Base-by-base conservation (phyloP, 345 rosid genomes). In the Populus simonii region DNA sequence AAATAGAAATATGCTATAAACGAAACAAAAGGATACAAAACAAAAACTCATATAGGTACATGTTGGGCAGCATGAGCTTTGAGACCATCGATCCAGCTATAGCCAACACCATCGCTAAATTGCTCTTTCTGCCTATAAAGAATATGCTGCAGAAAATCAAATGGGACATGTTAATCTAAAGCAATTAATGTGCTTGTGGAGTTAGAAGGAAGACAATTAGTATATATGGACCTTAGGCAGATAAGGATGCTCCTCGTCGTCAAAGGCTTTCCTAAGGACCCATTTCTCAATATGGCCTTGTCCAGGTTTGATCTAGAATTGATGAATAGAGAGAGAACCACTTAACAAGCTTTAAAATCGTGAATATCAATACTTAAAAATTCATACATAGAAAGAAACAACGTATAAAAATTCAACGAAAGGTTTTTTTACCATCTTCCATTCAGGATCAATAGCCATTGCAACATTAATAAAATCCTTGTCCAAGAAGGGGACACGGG, bases 1-100 rank as follows among this genome's bases (percentile, higher is more conserved):
- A 7, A 9, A 22, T 2, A 27, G 31, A 70, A 23, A 15, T 8
- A 38, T 6, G n/a, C 43, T 7, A 70, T 25, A 59, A 10, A 59
- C 18, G 12, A 39, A 9, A 41, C 33, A 16, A 5, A n/a, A 20
- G 23, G 35, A 66, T 59, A 23, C 53, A 61, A 2, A 17, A 49
- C 2, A 47, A n/a, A 27, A 38, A 20, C 23, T 29, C 35, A 35
- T 10, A 12, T 45, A 55, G 43, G 51, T 86, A 94, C 98, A 83
- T 91, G 89, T 80, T 65, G 70, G 29, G 85, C 87, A 75, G 99
- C 94, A 73, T 95, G 98, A 31, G 89, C 91, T 82, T 93, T 92
- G 68, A 95, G 94, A 33, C 99, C 98, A 87, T 93, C 99, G 23
- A 95, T 95, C 99, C 99, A 95, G 74, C 98, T 92, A 66, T 93